phyloP scores from a whole-genome alignment of 805 yeast genomes.

The Dipodascopsis tothii region DNA sequence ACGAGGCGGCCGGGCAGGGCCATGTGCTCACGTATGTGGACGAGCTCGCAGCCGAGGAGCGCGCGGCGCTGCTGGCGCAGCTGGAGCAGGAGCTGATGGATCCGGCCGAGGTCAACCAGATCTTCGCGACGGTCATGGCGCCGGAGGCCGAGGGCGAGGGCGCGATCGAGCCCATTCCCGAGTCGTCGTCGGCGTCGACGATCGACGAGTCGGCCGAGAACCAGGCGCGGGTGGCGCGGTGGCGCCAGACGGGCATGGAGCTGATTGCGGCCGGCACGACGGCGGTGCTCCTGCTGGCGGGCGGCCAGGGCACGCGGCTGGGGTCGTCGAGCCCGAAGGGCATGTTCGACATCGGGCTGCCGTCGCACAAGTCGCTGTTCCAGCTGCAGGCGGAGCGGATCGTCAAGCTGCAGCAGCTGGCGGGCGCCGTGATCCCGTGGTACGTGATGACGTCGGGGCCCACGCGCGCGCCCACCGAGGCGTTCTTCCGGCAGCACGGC shows the following conservation, averaged over 20 bases:
- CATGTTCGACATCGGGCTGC: constrained; percentile 78
- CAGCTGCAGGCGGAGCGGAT: constrained; percentile 90
- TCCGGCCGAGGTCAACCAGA: constrained; percentile 30
- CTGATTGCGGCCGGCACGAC: constrained; percentile 68
- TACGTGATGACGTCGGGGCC: constrained; percentile 94
- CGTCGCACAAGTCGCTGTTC: constrained; percentile 75
- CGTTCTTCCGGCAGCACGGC: constrained; percentile 51
- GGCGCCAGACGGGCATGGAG: constrained; percentile 51
- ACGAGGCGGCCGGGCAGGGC: constrained; percentile 34
- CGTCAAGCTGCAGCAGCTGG: constrained; percentile 51
- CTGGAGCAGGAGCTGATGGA: constrained; percentile 33
- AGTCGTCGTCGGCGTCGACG: constrained; percentile 23
- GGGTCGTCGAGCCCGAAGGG: constrained; percentile 93
- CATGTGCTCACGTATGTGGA: constrained; percentile 37
- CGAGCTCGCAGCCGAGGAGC: constrained; percentile 27
- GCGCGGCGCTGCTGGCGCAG: constrained; percentile 30
- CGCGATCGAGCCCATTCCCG: constrained; percentile 23
- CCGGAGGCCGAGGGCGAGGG: constrained; percentile 1
- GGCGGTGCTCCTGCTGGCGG: constrained; percentile 89
- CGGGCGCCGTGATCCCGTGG: constrained; percentile 55
- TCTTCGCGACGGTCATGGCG: constrained; percentile 27
- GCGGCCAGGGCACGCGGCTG: constrained; percentile 95
- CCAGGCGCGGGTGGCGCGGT: constrained; percentile 35
- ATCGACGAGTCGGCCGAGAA: constrained; percentile 28
- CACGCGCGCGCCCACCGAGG: constrained; percentile 67